Percentiles rank a stretch among this genome's conserved stretches.
These are phyloP conservation scores for Artemisia argyi DNA, from an alignment of 129 eudicot species.

Conservation along the genomic window DNA sequence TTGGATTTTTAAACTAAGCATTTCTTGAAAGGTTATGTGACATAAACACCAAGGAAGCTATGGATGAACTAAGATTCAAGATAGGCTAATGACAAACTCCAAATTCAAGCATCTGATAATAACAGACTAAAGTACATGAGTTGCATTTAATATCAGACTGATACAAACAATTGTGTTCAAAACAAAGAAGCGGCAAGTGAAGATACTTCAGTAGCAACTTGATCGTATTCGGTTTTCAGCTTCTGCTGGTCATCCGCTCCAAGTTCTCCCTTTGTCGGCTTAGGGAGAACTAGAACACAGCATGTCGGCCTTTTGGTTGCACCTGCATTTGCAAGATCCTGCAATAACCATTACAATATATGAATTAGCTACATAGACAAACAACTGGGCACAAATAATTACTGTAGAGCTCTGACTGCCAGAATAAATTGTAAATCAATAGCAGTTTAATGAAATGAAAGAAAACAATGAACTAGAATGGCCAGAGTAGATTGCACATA, in stretches of 20 bases:
- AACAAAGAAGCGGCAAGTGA: constrained; percentile 68
- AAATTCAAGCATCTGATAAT: constrained; percentile 13
- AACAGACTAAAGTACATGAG: constrained; percentile 15
- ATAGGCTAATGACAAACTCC: constrained; percentile 3
- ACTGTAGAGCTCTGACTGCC: background rate
- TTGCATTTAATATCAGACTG: background rate
- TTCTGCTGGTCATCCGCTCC: constrained; percentile 65
- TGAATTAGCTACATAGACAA: background rate
- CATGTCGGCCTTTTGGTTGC: constrained; percentile 99
- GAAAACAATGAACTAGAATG: no score
- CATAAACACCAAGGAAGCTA: background rate
- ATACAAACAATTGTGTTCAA: constrained; percentile 35
- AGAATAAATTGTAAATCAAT: background rate
- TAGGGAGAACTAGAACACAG: constrained; percentile 77
- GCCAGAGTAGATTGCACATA: background rate
- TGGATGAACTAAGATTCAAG: background rate
- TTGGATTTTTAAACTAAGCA: background rate
- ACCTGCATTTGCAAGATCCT: constrained; percentile 99
- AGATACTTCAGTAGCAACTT: constrained; percentile 66
- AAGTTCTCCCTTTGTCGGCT: constrained; percentile 87
- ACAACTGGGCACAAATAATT: background rate
- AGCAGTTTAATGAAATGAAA: no score
- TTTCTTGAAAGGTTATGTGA: background rate
- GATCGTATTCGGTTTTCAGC: constrained; percentile 78
- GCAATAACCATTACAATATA: constrained; percentile 26